A percentile compares a stretch with the other conserved stretches of the same genome.
Conservation (phyloP, 176 grass and related monocot species). For the Triticum dicoccoides region DNA sequence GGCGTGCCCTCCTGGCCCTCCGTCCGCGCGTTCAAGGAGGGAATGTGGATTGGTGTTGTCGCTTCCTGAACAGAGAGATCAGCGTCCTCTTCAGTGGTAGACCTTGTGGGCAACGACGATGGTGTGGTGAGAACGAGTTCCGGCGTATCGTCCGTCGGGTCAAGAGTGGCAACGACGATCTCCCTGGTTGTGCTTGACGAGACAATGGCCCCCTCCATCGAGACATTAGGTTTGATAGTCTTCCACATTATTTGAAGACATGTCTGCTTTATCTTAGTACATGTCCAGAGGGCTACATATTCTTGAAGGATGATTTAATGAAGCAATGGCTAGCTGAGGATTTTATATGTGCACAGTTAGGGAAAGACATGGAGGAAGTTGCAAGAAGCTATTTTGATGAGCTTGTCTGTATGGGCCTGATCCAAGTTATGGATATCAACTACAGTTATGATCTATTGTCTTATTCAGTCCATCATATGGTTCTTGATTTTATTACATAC, state of each 20-base stretch:
- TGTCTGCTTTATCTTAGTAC: not conserved
- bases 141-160: too few species aligned
- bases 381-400: not conserved
- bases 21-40: too few species aligned
- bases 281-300: not conserved
- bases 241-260: not conserved
- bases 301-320: conserved; percentile 1
- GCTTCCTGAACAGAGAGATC: too few species aligned
- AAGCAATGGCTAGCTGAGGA: not conserved
- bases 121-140: too few species aligned
- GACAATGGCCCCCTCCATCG: too few species aligned
- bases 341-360: not conserved
- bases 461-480: not conserved
- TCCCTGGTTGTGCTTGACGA: too few species aligned
- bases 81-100: too few species aligned
- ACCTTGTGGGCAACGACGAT: too few species aligned
- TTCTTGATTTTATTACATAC: not conserved
- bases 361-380: conserved; percentile 2
- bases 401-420: not conserved
- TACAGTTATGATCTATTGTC: not conserved
- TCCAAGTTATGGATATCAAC: not conserved
- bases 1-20: too few species aligned
- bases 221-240: not conserved
- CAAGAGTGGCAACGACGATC: too few species aligned
- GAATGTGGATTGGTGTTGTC: too few species aligned